Evolutionary conservation across 208 protist species (phyloP), one percentile per base, ranked within the genome.

Genomic region (Sergeia podlipaevii): DNA sequence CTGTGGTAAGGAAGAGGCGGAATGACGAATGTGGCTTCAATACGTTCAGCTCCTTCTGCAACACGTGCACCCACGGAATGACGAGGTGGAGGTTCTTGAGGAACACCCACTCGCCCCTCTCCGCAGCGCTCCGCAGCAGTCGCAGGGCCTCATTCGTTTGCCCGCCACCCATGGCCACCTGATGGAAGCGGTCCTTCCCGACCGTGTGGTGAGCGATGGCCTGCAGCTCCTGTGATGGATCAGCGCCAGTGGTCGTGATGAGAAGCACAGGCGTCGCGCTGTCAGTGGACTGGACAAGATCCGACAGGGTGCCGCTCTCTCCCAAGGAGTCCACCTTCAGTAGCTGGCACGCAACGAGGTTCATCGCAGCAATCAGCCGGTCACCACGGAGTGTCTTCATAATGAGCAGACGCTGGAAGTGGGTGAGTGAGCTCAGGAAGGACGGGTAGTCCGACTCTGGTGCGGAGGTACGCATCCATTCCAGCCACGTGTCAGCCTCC

Each of bases 1-100:
- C 97, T 20, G 79, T 98, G 18, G 97, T 99, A 24, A 99, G 74
- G 65, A 97, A 98, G 18, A 99, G 65, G 18, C 95, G 82, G 70
- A 98, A 99, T 23, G 88, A 70, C 13, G 60, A 20, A 58, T 98
- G 73, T 15, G 80, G 77, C 38, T 80, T 84, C 27, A 98, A 66
- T 18, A 78, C 48, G 41, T 75, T 89, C 36, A 99, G 68, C 64
- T 96, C 87, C 74, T 98, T 96, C 60, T 98, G 91, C 41, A 98
- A 78, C 27, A 57, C 52, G 4, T 77, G 62, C 36, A 98, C 82
- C 96, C 97, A 99, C 38, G 77, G 74, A 49, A 96, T 87, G 27
- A 98, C 96, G 15, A 98, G 80, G 64, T 99, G 97, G 13, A 98
- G 53, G 74, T 99, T 98, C 76, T 99, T 99, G 33, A 99, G 69